A percentile compares a stretch with the other conserved stretches of the same genome.
These are phyloP conservation scores for Dinochytrium kinnereticum DNA, from an alignment of 371 early-diverging fungal species.

Conservation along the genomic window DNA sequence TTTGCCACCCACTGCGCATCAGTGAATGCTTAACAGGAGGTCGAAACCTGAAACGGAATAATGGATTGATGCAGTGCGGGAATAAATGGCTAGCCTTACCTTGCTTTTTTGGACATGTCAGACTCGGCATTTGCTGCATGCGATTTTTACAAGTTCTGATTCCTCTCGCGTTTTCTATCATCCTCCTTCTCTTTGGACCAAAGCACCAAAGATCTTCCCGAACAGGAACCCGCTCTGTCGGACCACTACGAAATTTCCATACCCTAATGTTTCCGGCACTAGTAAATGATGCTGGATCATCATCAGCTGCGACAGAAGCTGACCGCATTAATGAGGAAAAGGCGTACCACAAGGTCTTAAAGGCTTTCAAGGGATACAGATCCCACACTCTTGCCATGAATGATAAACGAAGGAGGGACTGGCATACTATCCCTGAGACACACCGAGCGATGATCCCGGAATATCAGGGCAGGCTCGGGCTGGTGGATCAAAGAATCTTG, in stretches of 20 bases:
- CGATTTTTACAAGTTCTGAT: neutral
- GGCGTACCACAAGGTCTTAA: constrained; percentile 69
- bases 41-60: too few species aligned
- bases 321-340: constrained; percentile 37
- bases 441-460: constrained; percentile 68
- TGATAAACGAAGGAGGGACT: constrained; percentile 75
- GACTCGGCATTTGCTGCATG: too few species aligned
- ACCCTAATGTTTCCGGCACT: neutral
- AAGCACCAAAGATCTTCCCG: too few species aligned
- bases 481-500: constrained; percentile 53
- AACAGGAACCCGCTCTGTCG: too few species aligned
- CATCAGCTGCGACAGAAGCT: neutral
- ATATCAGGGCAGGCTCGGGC: constrained; percentile 57
- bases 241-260: too few species aligned
- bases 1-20: too few species aligned
- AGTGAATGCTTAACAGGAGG: too few species aligned
- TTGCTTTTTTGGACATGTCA: too few species aligned
- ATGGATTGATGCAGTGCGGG: too few species aligned
- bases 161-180: neutral
- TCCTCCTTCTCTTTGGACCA: neutral
- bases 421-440: constrained; percentile 62
- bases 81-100: too few species aligned
- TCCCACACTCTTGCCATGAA: constrained; percentile 67
- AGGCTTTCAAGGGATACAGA: constrained; percentile 75
- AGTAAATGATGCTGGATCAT: neutral